A percentile compares a stretch with the other conserved stretches of the same genome.
phyloP scores from a whole-genome alignment of 2,329 filamentous ascomycete genomes.

The Pleurostoma richardsiae region DNA sequence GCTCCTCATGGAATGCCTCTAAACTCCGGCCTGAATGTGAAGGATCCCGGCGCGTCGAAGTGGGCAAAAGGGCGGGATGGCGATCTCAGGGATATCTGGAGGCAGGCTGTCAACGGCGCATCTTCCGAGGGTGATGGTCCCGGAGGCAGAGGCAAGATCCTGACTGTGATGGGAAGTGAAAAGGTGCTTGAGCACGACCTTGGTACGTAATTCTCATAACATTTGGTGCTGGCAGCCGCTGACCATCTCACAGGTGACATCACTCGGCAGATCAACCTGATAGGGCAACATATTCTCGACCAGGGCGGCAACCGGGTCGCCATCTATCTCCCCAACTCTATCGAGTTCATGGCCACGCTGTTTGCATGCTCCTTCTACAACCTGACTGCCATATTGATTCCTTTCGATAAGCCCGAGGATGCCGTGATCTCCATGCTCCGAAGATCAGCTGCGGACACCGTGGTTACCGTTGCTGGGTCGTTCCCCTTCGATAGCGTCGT shows the following conservation, averaged over 20 bases:
- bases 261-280: constrained; percentile 79
- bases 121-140: constrained; percentile 56
- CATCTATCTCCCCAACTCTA: constrained; percentile 87
- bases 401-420: constrained; percentile 70
- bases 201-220: constrained; percentile 31
- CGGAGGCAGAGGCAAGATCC: constrained; percentile 62
- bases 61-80: constrained; percentile 82
- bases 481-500: constrained; percentile 73
- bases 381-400: constrained; percentile 77
- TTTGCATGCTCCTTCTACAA: constrained; percentile 91
- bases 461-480: constrained; percentile 82
- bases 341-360: constrained; percentile 76
- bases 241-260: constrained; percentile 52
- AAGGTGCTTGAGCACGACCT: constrained; percentile 68
- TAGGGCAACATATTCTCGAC: constrained; percentile 72
- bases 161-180: constrained; percentile 75
- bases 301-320: constrained; percentile 73
- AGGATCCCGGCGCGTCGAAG: constrained; percentile 72
- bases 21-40: constrained; percentile 73
- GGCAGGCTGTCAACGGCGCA: constrained; percentile 60
- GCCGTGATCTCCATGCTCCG: constrained; percentile 68
- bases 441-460: constrained; percentile 68
- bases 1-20: constrained; percentile 82
- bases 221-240: constrained; percentile 9
- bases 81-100: constrained; percentile 89